Percentiles rank a stretch among this genome's conserved stretches.
Conservation (phyloP, 1,284 basidiomycete species). For the Heliocybe sulcata region DNA sequence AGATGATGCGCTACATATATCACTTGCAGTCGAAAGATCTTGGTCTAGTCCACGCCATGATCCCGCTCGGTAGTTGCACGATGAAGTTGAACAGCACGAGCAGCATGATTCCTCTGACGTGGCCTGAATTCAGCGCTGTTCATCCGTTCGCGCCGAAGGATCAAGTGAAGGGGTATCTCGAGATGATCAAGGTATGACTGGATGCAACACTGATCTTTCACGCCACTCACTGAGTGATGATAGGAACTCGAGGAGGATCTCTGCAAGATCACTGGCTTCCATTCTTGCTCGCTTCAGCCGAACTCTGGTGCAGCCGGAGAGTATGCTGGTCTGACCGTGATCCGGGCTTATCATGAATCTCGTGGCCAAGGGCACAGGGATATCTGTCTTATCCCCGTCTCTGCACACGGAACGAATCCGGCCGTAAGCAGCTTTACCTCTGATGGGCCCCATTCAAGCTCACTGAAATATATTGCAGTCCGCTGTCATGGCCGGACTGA, state of each 20-base stretch:
- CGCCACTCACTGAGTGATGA: slow-evolving; percentile 3
- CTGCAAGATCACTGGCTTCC: slow-evolving; percentile 92
- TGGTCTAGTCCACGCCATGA: slow-evolving; percentile 94
- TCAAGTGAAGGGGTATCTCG: slow-evolving; percentile 85
- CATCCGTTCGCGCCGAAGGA: slow-evolving; percentile 92
- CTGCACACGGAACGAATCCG: slow-evolving; percentile 95
- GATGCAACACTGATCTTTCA: background rate
- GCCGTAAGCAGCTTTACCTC: slow-evolving; percentile 48
- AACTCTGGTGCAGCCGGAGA: slow-evolving; percentile 98
- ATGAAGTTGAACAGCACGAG: slow-evolving; percentile 98
- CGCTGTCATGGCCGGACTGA: slow-evolving; percentile 95
- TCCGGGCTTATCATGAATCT: slow-evolving; percentile 90
- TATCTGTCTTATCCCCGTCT: slow-evolving; percentile 92
- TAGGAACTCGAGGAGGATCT: slow-evolving; percentile 89
- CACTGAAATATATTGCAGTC: slow-evolving; percentile 42
- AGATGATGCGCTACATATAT: slow-evolving; percentile 96
- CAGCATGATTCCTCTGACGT: slow-evolving; percentile 94
- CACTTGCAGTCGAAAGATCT: slow-evolving; percentile 93
- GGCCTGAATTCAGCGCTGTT: slow-evolving; percentile 84
- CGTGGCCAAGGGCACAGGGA: slow-evolving; percentile 83
- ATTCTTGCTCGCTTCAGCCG: slow-evolving; percentile 91
- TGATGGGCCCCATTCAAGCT: background rate
- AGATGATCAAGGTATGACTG: slow-evolving; percentile 63
- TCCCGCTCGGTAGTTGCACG: slow-evolving; percentile 92
- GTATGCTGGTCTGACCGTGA: slow-evolving; percentile 90